Base-by-base conservation (phyloP, 495 filamentous ascomycete genomes). In the Neurospora terricola region DNA sequence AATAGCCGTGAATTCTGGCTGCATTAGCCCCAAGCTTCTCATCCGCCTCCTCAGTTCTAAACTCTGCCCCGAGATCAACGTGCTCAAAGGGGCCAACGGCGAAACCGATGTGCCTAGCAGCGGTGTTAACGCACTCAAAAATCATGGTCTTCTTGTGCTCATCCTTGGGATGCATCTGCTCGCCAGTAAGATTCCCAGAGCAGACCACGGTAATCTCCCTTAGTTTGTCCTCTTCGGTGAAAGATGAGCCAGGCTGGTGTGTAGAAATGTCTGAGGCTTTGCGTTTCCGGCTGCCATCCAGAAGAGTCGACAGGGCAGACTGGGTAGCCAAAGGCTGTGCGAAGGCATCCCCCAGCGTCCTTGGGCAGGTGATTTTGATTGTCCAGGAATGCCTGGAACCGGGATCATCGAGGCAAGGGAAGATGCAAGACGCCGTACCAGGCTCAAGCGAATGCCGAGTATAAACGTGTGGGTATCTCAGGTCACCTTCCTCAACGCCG, bases 81-180 rank as follows among this genome's bases (percentile, higher is more conserved):
- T 94, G 90, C 79, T 98, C 94, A 79, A 99, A 99, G 16, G 96
- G 96, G 0, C 96, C 96, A 37, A 98, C 87, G 12, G 92, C 92
- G 80, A 99, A 95, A 3, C 93, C 93, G 76, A 99, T 89, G 78
- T 98, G 94, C 71, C 93, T 91, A 5, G 94, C 89, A 5, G 94
- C 87, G 36, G 91, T 87, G 42, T 88, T 88, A 42, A 86, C 82
- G 72, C 89, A 89, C 37, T 88, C 87, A 77, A 98, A 99, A 0
- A 91, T 91, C 73, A 94, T 91, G 9, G 90, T 93, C 79, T 96
- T 97, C 78, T 91, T 93, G 27, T 86, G 90, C 40, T 90, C 81
- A 74, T 98, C 92, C 38, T 86, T 85, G 30, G 90, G 87, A 76
- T 97, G 91, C 14, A 89, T 81, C 73, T 88, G 88, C 80, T 98